Base-by-base conservation (phyloP, 2,329 filamentous ascomycete species). In the Colletotrichum destructivum region DNA sequence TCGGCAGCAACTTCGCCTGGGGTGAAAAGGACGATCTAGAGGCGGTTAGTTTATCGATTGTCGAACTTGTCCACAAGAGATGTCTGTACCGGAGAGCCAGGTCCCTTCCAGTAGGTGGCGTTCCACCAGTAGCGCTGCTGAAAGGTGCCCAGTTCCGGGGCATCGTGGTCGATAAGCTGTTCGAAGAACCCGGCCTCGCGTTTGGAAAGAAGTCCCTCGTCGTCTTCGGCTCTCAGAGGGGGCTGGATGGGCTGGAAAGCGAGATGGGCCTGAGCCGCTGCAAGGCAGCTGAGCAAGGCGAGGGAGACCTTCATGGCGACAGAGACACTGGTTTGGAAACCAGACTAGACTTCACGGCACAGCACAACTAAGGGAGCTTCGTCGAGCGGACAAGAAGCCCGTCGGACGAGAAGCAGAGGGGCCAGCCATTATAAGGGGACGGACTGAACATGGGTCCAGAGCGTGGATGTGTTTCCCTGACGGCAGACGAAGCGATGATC, bases 101-200 rank as follows among this genome's bases (percentile, higher is more conserved):
- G 85, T 0, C 88, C 88, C 15, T 80, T 80, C 86, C 87, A 90
- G 74, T 79, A 86, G 47, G 86, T 82, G 0, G 82, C 80, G 74
- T 84, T 86, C 77, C 83, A 90, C 81, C 84, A 89, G 77, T 85
- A 90, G 52, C 84, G 82, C 78, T 89, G 87, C 38, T 82, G 80
- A 42, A 72, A 72, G 26, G 69, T 72, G 16, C 69, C 69, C 15
- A 88, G 79, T n/a, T 80, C 80, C 1, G 88, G 88, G 74, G 90
- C 81, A 5, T 83, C 79, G 78, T 92, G 90, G 76, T 92, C 89
- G 60, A 91, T 86, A 65, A 88, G 81, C 78, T 91, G 89, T 73
- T 86, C 77, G 71, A 90, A 90, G 54, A 54, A 49, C 1, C 40
- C 57, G 21, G 60, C 54, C 16, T 60, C 69, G n/a, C 69, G 66